Evolutionary conservation across 148 eudicot species (phyloP).

Genomic region (Arctostaphylos glauca): DNA sequence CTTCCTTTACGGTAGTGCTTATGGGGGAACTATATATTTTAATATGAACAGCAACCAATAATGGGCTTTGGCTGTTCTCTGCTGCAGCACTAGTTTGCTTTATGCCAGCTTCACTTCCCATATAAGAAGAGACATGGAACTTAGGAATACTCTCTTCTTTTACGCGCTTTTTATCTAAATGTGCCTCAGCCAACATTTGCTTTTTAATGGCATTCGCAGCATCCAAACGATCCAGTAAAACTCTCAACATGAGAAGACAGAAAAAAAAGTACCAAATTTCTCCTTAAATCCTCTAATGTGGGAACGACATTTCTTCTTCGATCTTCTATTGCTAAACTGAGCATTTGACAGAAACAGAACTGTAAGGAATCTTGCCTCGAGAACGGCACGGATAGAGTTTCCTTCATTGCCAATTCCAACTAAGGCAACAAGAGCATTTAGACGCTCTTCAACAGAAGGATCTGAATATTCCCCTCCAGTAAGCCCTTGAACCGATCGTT

Average conservation of each 20-base stretch:
- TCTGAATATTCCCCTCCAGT: slow-evolving; percentile 62
- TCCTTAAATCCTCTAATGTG: no score
- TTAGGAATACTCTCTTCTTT: slow-evolving; percentile 43
- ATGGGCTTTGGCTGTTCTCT: slow-evolving; percentile 37
- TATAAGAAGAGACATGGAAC: slow-evolving; percentile 29
- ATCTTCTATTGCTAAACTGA: background rate
- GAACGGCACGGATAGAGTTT: slow-evolving; percentile 45
- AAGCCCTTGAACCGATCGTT: slow-evolving; percentile 61
- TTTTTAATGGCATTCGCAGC: slow-evolving; percentile 56
- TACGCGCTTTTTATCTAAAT: slow-evolving; percentile 51
- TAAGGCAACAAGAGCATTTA: slow-evolving; percentile 51
- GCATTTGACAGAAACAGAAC: no score
- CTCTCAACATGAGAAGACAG: slow-evolving; percentile 12
- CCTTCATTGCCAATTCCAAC: slow-evolving; percentile 59
- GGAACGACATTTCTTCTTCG: background rate
- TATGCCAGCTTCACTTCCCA: slow-evolving; percentile 20
- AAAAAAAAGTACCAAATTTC: background rate
- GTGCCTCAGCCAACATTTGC: slow-evolving; percentile 65
- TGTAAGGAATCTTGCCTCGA: slow-evolving; percentile 39
- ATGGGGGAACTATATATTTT: slow-evolving; percentile 23
- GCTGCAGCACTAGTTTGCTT: slow-evolving; percentile 16
- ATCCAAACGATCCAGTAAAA: slow-evolving; percentile 56
- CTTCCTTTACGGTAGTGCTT: slow-evolving; percentile 25
- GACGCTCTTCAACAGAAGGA: slow-evolving; percentile 53
- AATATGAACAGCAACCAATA: slow-evolving; percentile 21